A percentile compares a stretch with the other conserved stretches of the same genome.
phyloP scores from a whole-genome alignment of 2,329 filamentous ascomycete genomes.

The Didymella arachidicola region DNA sequence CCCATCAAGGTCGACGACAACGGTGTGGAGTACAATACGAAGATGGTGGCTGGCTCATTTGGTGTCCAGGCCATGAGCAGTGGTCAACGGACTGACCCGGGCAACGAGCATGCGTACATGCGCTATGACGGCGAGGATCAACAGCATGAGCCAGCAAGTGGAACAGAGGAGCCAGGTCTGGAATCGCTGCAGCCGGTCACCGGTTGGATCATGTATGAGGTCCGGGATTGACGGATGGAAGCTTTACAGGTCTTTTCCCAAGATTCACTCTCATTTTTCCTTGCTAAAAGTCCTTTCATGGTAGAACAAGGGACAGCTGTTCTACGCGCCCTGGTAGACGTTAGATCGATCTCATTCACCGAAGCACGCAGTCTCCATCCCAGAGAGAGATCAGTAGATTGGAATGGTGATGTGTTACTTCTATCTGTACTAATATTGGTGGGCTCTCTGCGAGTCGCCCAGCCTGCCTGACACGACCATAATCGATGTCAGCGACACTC shows the following conservation, averaged over 20 bases:
- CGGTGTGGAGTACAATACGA: slow-evolving; percentile 10
- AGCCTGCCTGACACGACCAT: slow-evolving; percentile 7
- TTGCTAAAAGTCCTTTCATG: not conserved
- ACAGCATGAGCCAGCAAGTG: not conserved
- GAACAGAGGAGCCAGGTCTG: slow-evolving; percentile 10
- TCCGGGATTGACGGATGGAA: not conserved
- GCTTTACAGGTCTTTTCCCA: not conserved
- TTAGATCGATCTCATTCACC: not conserved
- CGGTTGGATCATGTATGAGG: slow-evolving; percentile 28
- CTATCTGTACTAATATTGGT: slow-evolving; percentile 6
- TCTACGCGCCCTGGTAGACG: not conserved
- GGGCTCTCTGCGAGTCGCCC: slow-evolving; percentile 1
- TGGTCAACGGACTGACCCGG: not conserved
- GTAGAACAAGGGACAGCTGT: not conserved
- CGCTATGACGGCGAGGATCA: not conserved
- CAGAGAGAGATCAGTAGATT: not conserved
- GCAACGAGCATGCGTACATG: not conserved
- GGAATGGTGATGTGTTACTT: slow-evolving; percentile 3
- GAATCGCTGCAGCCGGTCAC: slow-evolving; percentile 22
- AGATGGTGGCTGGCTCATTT: slow-evolving; percentile 26
- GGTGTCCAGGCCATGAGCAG: slow-evolving; percentile 20
- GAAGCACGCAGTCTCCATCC: not conserved
- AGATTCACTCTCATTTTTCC: not conserved
- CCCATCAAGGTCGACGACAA: slow-evolving; percentile 26
- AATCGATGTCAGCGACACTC: slow-evolving; percentile 7